Conservation (phyloP, 2,329 filamentous ascomycete genomes). For the Fusarium luffae region DNA sequence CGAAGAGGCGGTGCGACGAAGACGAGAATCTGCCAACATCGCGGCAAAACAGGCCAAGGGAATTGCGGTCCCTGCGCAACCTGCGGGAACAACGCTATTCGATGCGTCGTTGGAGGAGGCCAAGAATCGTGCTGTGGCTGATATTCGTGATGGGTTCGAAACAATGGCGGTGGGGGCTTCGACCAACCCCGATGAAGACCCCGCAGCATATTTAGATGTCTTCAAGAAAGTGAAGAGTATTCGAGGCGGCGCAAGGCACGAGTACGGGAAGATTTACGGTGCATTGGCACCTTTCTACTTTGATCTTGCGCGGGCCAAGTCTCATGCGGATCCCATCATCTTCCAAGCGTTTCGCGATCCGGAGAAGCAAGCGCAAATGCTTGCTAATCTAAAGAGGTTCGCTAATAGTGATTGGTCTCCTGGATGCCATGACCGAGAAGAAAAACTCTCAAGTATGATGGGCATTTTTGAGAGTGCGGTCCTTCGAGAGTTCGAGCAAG, state of each 20-base stretch:
- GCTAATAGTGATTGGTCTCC: conserved; percentile 81
- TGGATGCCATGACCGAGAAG: conserved; percentile 77
- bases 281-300: conserved; percentile 89
- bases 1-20: conserved; percentile 74
- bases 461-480: conserved; percentile 91
- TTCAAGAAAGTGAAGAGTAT: conserved; percentile 80
- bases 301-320: conserved; percentile 78
- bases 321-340: conserved; percentile 81
- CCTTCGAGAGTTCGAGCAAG: conserved; percentile 90
- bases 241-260: conserved; percentile 84
- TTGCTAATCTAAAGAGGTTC: conserved; percentile 83
- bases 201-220: conserved; percentile 73
- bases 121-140: conserved; percentile 53
- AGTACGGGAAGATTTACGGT: conserved; percentile 92
- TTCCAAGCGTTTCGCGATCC: conserved; percentile 91
- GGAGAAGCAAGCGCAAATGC: conserved; percentile 89
- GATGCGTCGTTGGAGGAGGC: conserved; percentile 78
- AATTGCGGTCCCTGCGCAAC: conserved; percentile 25
- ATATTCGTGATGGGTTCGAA: conserved; percentile 78
- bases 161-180: conserved; percentile 70
- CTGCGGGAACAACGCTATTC: conserved; percentile 69
- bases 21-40: conserved; percentile 64
- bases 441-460: conserved; percentile 78
- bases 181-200: conserved; percentile 64
- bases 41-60: conserved; percentile 34